Percentiles rank a stretch among this genome's conserved stretches.
These are phyloP conservation scores for Luzula sylvatica DNA, from an alignment of 176 grass and related monocot genomes.

Conservation along the genomic window DNA sequence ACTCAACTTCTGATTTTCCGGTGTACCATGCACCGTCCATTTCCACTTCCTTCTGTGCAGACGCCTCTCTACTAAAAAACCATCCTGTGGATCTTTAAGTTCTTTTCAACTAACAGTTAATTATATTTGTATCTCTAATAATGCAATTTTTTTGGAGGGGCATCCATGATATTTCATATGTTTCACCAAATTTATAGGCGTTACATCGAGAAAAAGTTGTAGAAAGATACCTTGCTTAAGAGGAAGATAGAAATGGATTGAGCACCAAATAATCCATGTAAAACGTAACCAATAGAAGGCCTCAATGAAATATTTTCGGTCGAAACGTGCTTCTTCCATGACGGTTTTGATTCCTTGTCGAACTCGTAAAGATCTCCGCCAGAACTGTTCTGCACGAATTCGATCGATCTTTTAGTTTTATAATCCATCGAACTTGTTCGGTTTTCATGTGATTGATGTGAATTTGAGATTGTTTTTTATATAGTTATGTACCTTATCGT, in stretches of 20 bases:
- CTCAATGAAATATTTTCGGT: conserved; percentile 41
- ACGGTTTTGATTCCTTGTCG: conserved; percentile 72
- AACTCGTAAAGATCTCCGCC: conserved; percentile 87
- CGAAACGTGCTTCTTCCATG: conserved; percentile 89
- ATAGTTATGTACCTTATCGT: conserved; percentile 93
- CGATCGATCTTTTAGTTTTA: conserved; percentile 37
- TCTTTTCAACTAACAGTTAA: conserved; percentile 31
- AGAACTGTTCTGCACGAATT: conserved; percentile 55
- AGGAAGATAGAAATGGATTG: conserved; percentile 93
- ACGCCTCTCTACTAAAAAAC: conserved; percentile 84
- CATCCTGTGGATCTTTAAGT: conserved; percentile 94
- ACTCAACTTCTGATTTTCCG: conserved; percentile 50
- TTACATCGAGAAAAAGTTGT: too few relatives aligned
- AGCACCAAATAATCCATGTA: conserved; percentile 52
- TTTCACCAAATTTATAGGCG: too few relatives aligned
- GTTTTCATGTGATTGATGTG: conserved; percentile 13
- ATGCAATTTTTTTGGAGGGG: not conserved
- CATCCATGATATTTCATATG: too few relatives aligned
- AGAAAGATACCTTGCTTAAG: conserved; percentile 79
- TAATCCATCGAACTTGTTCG: not conserved
- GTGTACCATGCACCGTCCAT: conserved; percentile 73
- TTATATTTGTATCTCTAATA: too few relatives aligned
- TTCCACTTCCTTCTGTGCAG: conserved; percentile 98
- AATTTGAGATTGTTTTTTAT: conserved; percentile 20
- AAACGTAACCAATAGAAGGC: conserved; percentile 51